Evolutionary conservation across 495 filamentous ascomycete species (phyloP).

Genomic region (Trichoderma gamsii): DNA sequence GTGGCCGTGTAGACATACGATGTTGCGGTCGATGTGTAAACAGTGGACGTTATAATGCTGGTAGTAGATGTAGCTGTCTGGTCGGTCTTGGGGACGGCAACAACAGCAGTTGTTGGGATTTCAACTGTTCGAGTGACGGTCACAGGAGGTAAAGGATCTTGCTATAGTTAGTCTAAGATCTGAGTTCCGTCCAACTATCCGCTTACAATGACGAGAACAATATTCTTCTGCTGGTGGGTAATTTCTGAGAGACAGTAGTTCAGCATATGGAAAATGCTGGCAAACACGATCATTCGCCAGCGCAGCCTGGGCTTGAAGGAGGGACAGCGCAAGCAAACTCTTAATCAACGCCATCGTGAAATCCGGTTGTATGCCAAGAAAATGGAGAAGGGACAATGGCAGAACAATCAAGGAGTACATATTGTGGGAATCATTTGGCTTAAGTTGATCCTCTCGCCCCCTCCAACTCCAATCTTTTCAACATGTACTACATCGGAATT

Average conservation of each 20-base stretch:
- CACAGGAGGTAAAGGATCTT: not conserved
- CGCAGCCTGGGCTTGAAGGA: not conserved
- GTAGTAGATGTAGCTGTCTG: not conserved
- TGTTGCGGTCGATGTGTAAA: not conserved
- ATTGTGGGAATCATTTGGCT: not conserved
- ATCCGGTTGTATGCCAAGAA: not conserved
- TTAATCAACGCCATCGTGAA: not conserved
- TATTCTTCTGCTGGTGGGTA: conserved; percentile 2
- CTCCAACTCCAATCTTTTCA: not conserved
- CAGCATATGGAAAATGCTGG: not conserved
- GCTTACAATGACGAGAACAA: conserved; percentile 5
- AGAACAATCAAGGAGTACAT: not conserved
- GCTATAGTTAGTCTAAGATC: not conserved
- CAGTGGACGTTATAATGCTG: not conserved
- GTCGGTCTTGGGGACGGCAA: not conserved
- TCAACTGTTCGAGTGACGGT: conserved; percentile 4
- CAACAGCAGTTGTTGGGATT: not conserved
- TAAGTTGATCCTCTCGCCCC: not conserved
- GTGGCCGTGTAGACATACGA: conserved; percentile 1
- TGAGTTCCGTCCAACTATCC: not conserved
- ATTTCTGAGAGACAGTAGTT: not conserved
- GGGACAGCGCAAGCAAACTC: not conserved
- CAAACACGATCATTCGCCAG: conserved; percentile 2
- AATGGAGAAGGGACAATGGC: not conserved
- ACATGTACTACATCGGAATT: not conserved